Evolutionary conservation across 176 grass and related monocot species (phyloP).

Genomic region (Triticum dicoccoides): DNA sequence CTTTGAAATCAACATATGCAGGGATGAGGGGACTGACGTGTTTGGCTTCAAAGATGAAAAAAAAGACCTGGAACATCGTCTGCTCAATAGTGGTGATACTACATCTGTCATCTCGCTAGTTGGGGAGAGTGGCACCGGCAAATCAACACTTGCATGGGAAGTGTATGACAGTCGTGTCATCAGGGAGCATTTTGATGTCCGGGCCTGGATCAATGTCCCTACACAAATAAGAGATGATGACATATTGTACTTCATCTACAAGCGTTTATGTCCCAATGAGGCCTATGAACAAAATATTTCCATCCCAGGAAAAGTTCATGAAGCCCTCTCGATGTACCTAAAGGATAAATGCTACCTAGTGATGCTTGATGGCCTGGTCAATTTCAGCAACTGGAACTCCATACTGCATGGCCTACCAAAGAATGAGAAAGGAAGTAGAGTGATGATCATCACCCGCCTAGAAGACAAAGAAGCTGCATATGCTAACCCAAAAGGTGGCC

Average conservation of each 20-base stretch:
- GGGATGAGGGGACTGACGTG: constrained; percentile 5
- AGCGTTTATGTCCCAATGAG: not conserved
- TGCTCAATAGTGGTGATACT: not conserved
- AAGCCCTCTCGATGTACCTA: not conserved
- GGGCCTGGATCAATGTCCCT: constrained; percentile 19
- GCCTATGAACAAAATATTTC: not conserved
- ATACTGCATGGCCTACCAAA: constrained; percentile 23
- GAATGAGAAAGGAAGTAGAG: constrained; percentile 2
- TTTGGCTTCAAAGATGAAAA: constrained; percentile 2
- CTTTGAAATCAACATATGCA: not conserved
- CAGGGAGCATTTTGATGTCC: constrained; percentile 2
- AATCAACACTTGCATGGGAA: constrained; percentile 31
- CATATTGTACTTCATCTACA: constrained; percentile 31
- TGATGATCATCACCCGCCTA: constrained; percentile 31
- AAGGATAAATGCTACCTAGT: not conserved
- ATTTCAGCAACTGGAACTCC: constrained; percentile 27
- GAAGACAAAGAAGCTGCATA: constrained; percentile 22
- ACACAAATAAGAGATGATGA: constrained; percentile 10
- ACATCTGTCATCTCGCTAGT: constrained; percentile 2
- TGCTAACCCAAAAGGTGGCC: not conserved
- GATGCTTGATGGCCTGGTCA: constrained; percentile 27
- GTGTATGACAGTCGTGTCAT: not conserved
- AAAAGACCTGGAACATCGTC: not conserved
- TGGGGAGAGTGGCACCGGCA: constrained; percentile 31
- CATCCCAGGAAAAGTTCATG: not conserved